A percentile compares a stretch with the other conserved stretches of the same genome.
Conservation (phyloP, 208 protist species). For the Crithidia bombi region DNA sequence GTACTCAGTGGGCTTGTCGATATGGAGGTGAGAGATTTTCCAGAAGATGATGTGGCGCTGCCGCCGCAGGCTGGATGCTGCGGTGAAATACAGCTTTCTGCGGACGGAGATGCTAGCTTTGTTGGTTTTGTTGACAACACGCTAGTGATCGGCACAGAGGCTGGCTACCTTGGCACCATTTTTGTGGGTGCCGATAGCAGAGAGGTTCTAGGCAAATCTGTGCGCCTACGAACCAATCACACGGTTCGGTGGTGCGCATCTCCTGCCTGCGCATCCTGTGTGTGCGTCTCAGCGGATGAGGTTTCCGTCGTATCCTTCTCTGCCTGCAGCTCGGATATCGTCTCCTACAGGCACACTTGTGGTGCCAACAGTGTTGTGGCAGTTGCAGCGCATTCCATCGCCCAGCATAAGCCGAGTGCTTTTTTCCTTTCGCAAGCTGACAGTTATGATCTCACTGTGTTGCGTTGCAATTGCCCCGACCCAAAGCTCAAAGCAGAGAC, state of each 20-base stretch:
- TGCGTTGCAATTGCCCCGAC: constrained; percentile 2
- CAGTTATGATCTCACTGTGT: constrained; percentile 16
- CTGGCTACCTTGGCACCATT: constrained; percentile 28
- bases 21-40: constrained; percentile 32
- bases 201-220: constrained; percentile 3
- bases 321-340: neutral
- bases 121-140: constrained; percentile 31
- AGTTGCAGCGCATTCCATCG: constrained; percentile 3
- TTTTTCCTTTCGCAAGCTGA: constrained; percentile 19
- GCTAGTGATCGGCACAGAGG: constrained; percentile 29
- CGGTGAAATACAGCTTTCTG: constrained; percentile 15
- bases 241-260: constrained; percentile 15
- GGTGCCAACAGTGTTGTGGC: neutral
- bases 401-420: neutral
- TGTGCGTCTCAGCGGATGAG: constrained; percentile 8
- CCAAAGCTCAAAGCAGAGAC: neutral
- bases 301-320: neutral
- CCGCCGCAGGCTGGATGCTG: neutral
- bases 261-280: neutral
- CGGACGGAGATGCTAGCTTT: constrained; percentile 11
- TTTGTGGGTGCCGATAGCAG: constrained; percentile 20
- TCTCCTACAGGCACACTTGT: neutral
- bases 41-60: neutral
- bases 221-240: constrained; percentile 8
- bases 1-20: constrained; percentile 38